Conservation (phyloP, 106 monocot genomes). For the Acorus gramineus region DNA sequence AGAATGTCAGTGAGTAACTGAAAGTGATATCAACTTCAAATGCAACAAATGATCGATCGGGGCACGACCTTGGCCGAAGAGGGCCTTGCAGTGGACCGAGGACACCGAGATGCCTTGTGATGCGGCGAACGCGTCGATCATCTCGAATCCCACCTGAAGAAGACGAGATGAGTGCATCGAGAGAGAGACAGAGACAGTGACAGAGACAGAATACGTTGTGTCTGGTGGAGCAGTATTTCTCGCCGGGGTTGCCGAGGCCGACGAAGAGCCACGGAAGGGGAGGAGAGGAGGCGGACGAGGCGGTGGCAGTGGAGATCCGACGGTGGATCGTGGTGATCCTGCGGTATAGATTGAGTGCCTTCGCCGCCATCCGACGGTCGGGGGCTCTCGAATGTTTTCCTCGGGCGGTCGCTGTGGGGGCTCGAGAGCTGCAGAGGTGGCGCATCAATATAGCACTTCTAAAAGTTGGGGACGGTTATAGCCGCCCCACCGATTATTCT, state of each 20-base stretch:
- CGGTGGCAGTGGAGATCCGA: constrained; percentile 7
- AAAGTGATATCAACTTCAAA: background rate
- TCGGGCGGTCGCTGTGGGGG: too few species aligned
- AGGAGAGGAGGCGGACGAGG: constrained; percentile 1
- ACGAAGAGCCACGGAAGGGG: constrained; percentile 73
- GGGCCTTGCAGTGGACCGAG: constrained; percentile 65
- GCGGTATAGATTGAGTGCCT: too few species aligned
- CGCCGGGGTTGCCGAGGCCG: constrained; percentile 94
- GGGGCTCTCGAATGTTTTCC: too few species aligned
- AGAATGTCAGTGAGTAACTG: background rate
- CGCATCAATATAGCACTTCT: too few species aligned
- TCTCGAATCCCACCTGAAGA: constrained; percentile 79
- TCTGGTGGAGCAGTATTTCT: constrained; percentile 72
- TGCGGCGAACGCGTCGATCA: constrained; percentile 73
- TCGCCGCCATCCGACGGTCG: too few species aligned
- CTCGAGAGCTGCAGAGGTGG: too few species aligned
- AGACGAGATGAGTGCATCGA: background rate
- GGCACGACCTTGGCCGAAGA: constrained; percentile 67
- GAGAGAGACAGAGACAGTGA: background rate
- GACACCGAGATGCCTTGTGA: constrained; percentile 57
- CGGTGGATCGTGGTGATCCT: too few species aligned
- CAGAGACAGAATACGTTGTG: constrained; percentile 53
- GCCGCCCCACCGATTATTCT: too few species aligned
- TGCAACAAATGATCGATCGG: background rate
- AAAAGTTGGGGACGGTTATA: too few species aligned